Percentiles rank a stretch among this genome's conserved stretches.
phyloP scores from a whole-genome alignment of 495 filamentous ascomycete species.

The Aspergillus homomorphus region DNA sequence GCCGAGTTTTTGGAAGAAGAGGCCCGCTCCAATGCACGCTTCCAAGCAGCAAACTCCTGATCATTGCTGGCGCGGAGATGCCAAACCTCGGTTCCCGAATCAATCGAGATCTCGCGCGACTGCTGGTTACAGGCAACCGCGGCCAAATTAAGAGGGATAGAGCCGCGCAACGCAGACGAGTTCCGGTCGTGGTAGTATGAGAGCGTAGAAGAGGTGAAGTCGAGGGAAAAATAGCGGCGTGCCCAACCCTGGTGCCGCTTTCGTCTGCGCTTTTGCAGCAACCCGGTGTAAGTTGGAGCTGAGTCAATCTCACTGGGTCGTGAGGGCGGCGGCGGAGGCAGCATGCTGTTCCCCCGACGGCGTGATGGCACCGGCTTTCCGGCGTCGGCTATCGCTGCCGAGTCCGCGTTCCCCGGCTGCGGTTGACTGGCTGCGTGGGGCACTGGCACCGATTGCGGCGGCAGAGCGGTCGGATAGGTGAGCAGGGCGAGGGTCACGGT shows the following conservation, averaged over 20 bases:
- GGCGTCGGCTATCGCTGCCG: slow-evolving; percentile 25
- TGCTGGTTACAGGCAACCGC: slow-evolving; percentile 85
- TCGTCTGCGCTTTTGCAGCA: slow-evolving; percentile 81
- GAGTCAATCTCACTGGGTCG: slow-evolving; percentile 24
- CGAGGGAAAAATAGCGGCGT: slow-evolving; percentile 87
- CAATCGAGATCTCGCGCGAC: slow-evolving; percentile 88
- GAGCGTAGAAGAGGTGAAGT: slow-evolving; percentile 84
- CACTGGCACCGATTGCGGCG: slow-evolving; percentile 74
- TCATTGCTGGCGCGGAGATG: slow-evolving; percentile 81
- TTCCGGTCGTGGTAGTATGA: slow-evolving; percentile 95
- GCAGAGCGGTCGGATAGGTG: slow-evolving; percentile 81
- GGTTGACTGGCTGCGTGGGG: slow-evolving; percentile 51
- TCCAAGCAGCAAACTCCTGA: slow-evolving; percentile 85
- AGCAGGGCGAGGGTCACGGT: slow-evolving; percentile 90
- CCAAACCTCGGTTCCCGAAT: slow-evolving; percentile 96
- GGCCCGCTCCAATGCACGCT: slow-evolving; percentile 76
- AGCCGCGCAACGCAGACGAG: slow-evolving; percentile 83
- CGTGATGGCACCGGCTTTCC: slow-evolving; percentile 29
- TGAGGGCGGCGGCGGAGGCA: slow-evolving; percentile 27
- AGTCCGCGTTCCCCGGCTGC: slow-evolving; percentile 24
- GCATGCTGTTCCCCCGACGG: slow-evolving; percentile 34
- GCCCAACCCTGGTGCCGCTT: slow-evolving; percentile 95
- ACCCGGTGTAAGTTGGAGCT: slow-evolving; percentile 62
- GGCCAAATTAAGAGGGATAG: slow-evolving; percentile 87
- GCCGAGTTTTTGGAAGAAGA: slow-evolving; percentile 50